Evolutionary conservation across 108 stramenopile genomes (phyloP), one percentile per base, ranked within the genome.

Genomic region (Nitzschia palea): DNA sequence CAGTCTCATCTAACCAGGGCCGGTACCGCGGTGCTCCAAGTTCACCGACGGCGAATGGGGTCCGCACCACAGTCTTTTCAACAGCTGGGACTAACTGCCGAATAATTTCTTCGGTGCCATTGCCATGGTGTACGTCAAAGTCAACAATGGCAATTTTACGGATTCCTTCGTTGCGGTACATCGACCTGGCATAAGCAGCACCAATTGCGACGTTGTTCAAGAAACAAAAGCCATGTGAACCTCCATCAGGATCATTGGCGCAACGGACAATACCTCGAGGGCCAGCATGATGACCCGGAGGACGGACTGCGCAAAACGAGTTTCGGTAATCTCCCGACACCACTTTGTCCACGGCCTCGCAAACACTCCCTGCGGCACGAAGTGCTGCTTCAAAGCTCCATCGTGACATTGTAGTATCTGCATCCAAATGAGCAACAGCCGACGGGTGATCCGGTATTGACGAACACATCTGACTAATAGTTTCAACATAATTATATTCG

Each of bases 271-370:
- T 90, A 12, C 98, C 98, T 10, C 90, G 47, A 20, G 95, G 90
- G 14, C 97, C 98, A 30, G 98, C 98, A 81, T 99, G 99, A 74
- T 99, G 99, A 33, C 99, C 99, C 2, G 99, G 99, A 22, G 99
- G 99, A 29, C 99, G 90, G 47, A 99, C 84, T 2, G 93, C 93
- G 60, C 97, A 97, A 71, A 99, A 99, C 12, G 93, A 86, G 76
- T 91, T 91, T 36, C 90, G 80, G 62, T 64, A 66, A 55, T 95
- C 90, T 12, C 89, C 90, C 0, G 87, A 71, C 62, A 95, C 74
- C 36, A 95, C 88, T 59, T 78, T 82, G 55, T 95, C 94, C 22
- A 95, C 89, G 20, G 94, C 91, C 67, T 95, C 86, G 48, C 90
- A 92, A 0, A 95, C 89, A 73, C 86, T 86, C 9, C 94, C 94